Evolutionary conservation across 2,329 filamentous ascomycete genomes (phyloP).

Genomic region (Drechslera avenae): DNA sequence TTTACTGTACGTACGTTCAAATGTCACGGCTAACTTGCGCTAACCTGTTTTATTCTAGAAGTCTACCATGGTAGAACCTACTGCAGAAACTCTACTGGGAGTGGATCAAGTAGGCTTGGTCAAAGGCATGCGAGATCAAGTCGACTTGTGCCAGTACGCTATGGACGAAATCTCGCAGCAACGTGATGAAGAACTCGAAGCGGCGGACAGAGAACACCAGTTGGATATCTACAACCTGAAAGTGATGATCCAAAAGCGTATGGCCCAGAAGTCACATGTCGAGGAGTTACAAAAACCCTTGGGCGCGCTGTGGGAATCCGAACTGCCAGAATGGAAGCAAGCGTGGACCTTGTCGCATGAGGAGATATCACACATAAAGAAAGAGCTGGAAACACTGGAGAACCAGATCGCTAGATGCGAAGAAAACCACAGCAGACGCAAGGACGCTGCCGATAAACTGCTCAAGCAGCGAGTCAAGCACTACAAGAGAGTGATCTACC

Average conservation of each 20-base stretch:
- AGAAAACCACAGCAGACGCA: neutral
- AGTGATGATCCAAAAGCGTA: neutral
- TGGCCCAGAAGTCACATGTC: neutral
- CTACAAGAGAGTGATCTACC: neutral
- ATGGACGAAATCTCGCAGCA: neutral
- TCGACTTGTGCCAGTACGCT: neutral
- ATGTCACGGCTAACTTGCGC: neutral
- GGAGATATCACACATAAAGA: neutral
- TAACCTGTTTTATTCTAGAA: neutral
- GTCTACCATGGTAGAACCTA: neutral
- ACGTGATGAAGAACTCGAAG: neutral
- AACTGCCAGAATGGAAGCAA: neutral
- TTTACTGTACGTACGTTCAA: neutral
- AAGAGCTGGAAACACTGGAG: neutral
- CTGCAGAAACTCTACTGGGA: no score
- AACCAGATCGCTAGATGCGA: neutral
- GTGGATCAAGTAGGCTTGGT: neutral
- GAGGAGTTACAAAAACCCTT: neutral
- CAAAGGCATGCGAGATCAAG: neutral
- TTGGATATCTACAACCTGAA: neutral
- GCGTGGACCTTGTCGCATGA: neutral
- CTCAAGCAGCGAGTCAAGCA: neutral
- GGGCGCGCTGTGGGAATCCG: neutral
- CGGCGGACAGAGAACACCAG: neutral
- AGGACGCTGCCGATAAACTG: neutral